Conservation (phyloP, 164 flowering plant genomes). For the Euptelea pleiosperma region DNA sequence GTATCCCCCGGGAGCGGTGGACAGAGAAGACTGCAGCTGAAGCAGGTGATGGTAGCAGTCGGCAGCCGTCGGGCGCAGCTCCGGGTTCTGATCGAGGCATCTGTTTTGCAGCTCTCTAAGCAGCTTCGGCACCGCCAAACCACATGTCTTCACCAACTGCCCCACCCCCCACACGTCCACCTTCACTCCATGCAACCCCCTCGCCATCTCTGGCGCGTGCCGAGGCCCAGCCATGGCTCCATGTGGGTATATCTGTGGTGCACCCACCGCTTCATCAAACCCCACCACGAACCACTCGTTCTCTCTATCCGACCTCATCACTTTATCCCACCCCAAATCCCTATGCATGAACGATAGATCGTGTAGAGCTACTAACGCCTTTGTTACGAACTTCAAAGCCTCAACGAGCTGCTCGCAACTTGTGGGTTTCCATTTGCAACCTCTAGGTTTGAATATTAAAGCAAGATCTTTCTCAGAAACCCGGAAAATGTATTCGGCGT, state of each 20-base stretch:
- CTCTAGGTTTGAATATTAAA: slow-evolving; percentile 55
- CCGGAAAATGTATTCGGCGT: slow-evolving; percentile 36
- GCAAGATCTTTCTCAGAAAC: slow-evolving; percentile 40
- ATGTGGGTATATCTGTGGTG: slow-evolving; percentile 58
- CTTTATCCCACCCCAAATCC: slow-evolving; percentile 62
- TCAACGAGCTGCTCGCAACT: slow-evolving; percentile 48
- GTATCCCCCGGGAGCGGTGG: slow-evolving; percentile 22
- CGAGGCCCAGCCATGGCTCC: slow-evolving; percentile 14
- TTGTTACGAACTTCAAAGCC: slow-evolving; percentile 54
- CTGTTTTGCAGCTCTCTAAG: slow-evolving; percentile 52
- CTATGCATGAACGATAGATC: slow-evolving; percentile 75
- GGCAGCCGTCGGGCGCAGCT: slow-evolving; percentile 68
- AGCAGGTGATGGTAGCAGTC: slow-evolving; percentile 74
- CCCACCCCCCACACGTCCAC: slow-evolving; percentile 81
- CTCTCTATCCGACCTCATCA: slow-evolving; percentile 34
- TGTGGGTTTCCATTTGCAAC: slow-evolving; percentile 36
- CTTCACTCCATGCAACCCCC: slow-evolving; percentile 69
- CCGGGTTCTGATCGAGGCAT: slow-evolving; percentile 71
- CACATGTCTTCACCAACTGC: slow-evolving; percentile 44
- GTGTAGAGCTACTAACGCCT: slow-evolving; percentile 64
- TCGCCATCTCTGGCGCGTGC: slow-evolving; percentile 70
- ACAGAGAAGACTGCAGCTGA: slow-evolving; percentile 59
- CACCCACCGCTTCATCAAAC: slow-evolving; percentile 54
- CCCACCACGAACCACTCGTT: slow-evolving; percentile 60
- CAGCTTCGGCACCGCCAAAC: slow-evolving; percentile 43